Base-by-base conservation (phyloP, 2,329 filamentous ascomycete genomes). In the Colletotrichum ledebouriae region DNA sequence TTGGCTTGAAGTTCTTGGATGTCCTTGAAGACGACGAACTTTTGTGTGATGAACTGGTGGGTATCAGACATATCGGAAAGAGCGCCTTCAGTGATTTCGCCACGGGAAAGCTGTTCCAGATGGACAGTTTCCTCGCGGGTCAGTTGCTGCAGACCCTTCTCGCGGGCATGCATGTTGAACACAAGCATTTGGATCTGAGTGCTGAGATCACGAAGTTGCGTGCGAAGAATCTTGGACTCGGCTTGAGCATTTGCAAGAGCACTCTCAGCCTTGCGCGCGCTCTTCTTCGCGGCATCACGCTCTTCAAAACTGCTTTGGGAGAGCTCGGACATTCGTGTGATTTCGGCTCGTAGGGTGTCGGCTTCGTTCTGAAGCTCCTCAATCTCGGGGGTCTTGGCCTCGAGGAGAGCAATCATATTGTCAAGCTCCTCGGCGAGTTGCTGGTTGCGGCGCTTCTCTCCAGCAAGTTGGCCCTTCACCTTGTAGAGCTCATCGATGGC, bases 171-270 rank as follows among this genome's bases (percentile, higher is more conserved):
- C 65, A 94, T 86, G 78, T 97, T 95, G 78, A 97, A 92, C 4
- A 98, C 86, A 6, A 99, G 86, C 76, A 97, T 90, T 78, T 97
- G 97, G 71, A 98, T 89, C 78, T 99, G 94, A 1, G 92, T 90
- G 74, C 94, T 94, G 20, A 97, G 86, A 78, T 98, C 96, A 39
- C 95, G 92, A 9, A 98, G 84, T 77, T 98, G 94, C 72, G 94
- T 92, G 59, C 92, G 91, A 25, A 97, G 83, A 44, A 98, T 93
- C 69, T 92, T 90, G 37, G 87, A 86, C 79, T 98, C 94, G 1
- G 87, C 84, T 70, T 89, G 85, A 0, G 85, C 82, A 1, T 84
- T 88, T 25, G 83, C 86, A 63, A 94, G 85, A 64, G 93, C 87
- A n/a, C 88, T 87, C 76, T 96, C 90, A 60, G 91, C 91, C 79